phyloP scores from a whole-genome alignment of 306 rosid genomes.

The Fagus sylvatica region DNA sequence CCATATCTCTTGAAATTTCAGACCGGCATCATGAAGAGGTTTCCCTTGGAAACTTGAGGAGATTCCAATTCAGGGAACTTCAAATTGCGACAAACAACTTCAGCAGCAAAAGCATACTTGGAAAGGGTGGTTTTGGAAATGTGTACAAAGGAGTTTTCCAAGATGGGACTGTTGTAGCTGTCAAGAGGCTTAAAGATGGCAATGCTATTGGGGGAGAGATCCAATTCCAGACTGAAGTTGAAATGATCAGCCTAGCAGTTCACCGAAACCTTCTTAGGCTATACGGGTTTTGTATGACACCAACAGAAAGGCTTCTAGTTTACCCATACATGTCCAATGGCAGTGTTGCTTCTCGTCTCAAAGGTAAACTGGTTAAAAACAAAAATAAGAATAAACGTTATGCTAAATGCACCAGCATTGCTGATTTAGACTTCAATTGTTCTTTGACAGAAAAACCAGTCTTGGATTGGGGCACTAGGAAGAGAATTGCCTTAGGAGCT shows the following conservation, averaged over 20 bases:
- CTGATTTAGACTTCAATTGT: constrained; percentile 15
- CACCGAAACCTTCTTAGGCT: constrained; percentile 85
- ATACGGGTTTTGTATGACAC: constrained; percentile 79
- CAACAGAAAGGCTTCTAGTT: constrained; percentile 80
- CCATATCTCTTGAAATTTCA: constrained; percentile 27
- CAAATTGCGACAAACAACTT: constrained; percentile 85
- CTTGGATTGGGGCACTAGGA: constrained; percentile 85
- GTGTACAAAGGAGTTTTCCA: constrained; percentile 87
- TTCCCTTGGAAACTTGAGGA: constrained; percentile 87
- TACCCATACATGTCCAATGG: constrained; percentile 96
- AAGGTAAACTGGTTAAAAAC: constrained; percentile 42
- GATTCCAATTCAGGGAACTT: constrained; percentile 83
- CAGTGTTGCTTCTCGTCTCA: constrained; percentile 91
- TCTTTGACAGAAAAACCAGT: constrained; percentile 65
- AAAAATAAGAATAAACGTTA: not conserved
- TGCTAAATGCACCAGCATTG: not conserved
- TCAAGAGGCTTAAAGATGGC: constrained; percentile 92
- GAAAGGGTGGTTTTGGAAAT: constrained; percentile 90
- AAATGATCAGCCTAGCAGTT: constrained; percentile 95
- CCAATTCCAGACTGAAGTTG: constrained; percentile 96
- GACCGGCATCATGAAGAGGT: constrained; percentile 78
- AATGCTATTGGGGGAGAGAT: constrained; percentile 77
- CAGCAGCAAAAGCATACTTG: constrained; percentile 82
- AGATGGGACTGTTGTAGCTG: constrained; percentile 84
- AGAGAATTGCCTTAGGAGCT: constrained; percentile 86